These are phyloP conservation scores for Veloporphyrellus conicus DNA, from an alignment of 1,284 basidiomycete species.

Conservation along the genomic window DNA sequence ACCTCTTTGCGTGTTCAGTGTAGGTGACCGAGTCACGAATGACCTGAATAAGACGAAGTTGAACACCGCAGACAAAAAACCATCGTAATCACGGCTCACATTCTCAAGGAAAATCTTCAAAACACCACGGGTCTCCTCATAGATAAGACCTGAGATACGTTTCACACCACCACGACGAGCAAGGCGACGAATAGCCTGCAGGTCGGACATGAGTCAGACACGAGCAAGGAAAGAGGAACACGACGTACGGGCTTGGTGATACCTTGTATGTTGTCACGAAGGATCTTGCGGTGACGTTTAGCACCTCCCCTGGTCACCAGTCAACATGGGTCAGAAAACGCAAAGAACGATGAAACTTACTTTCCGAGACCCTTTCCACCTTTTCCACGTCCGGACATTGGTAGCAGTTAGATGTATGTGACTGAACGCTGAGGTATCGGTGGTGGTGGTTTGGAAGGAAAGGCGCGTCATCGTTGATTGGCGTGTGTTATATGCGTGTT, in stretches of 20 bases:
- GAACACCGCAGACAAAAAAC: constrained; percentile 1
- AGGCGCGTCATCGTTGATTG: constrained; percentile 27
- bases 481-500: constrained; percentile 28
- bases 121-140: constrained; percentile 81
- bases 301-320: constrained; percentile 69
- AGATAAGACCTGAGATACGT: constrained; percentile 81
- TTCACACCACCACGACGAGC: constrained; percentile 85
- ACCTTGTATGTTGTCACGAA: constrained; percentile 74
- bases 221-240: constrained; percentile 65
- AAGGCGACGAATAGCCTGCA: constrained; percentile 76
- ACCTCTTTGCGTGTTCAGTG: constrained; percentile 84
- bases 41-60: constrained; percentile 64
- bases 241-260: constrained; percentile 58
- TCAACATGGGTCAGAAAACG: constrained; percentile 26
- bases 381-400: constrained; percentile 45
- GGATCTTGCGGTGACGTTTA: constrained; percentile 69
- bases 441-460: constrained; percentile 24
- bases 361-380: constrained; percentile 39
- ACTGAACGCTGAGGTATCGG: constrained; percentile 1
- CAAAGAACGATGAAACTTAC: constrained; percentile 6
- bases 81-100: constrained; percentile 17
- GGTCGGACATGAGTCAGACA: constrained; percentile 11
- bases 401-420: constrained; percentile 14
- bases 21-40: constrained; percentile 89
- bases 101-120: constrained; percentile 81